Evolutionary conservation across 805 yeast genomes (phyloP).

Genomic region (Metschnikowia reukaufii): DNA sequence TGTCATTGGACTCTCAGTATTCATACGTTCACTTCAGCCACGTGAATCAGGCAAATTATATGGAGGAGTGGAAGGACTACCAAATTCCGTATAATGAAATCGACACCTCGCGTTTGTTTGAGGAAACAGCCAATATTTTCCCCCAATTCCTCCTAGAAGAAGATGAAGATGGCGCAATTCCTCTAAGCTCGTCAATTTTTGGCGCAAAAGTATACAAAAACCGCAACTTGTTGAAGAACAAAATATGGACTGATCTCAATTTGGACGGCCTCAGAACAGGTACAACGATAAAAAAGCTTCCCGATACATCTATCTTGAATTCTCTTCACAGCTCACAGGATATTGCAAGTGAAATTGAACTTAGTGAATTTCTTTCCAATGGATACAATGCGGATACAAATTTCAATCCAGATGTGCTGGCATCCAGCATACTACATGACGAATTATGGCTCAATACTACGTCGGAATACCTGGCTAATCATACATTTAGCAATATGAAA

Average conservation of each 20-base stretch:
- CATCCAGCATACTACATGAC: constrained; percentile 25
- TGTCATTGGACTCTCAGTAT: constrained; percentile 19
- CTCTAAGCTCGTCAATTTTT: constrained; percentile 34
- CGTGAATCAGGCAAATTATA: constrained; percentile 39
- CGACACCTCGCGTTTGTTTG: constrained; percentile 38
- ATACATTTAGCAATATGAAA: constrained; percentile 26
- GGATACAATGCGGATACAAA: constrained; percentile 24
- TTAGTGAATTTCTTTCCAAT: constrained; percentile 36
- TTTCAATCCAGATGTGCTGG: constrained; percentile 29
- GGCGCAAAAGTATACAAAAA: constrained; percentile 42
- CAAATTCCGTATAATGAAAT: constrained; percentile 43
- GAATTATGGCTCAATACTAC: constrained; percentile 37
- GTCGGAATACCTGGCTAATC: constrained; percentile 29
- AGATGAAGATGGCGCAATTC: constrained; percentile 36
- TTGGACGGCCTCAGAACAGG: constrained; percentile 28
- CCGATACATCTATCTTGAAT: constrained; percentile 35
- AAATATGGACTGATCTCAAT: constrained; percentile 38
- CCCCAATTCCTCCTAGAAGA: constrained; percentile 40
- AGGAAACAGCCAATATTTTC: constrained; percentile 36
- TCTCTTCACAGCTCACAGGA: constrained; percentile 23
- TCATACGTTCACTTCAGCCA: constrained; percentile 38
- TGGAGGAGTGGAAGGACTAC: constrained; percentile 44
- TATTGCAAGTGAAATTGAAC: constrained; percentile 21
- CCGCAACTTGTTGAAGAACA: constrained; percentile 29
- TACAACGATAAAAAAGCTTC: constrained; percentile 15